These are phyloP conservation scores for Inonotus hispidus DNA, from an alignment of 1,284 basidiomycete genomes.

Conservation along the genomic window DNA sequence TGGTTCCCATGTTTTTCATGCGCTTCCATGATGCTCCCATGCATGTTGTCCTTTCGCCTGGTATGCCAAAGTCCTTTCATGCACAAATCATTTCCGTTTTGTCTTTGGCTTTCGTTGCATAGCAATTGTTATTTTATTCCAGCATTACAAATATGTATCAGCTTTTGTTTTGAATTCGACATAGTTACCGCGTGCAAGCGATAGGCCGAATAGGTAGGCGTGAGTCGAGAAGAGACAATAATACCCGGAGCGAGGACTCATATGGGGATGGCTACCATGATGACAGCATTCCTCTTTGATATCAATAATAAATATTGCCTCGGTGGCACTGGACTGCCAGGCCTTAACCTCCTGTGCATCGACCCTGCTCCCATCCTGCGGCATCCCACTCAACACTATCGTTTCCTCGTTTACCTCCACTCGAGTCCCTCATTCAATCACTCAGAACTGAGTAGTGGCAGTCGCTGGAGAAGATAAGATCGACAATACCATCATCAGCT, in stretches of 20 bases:
- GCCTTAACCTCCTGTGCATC: not conserved
- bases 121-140: not conserved
- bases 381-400: not conserved
- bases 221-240: not conserved
- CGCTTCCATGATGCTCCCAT: not conserved
- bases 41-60: not conserved
- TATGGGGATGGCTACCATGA: not conserved
- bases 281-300: not conserved
- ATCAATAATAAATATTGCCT: too few species aligned
- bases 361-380: not conserved
- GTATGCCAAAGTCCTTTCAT: not conserved
- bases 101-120: not conserved
- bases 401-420: not conserved
- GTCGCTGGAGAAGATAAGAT: not conserved
- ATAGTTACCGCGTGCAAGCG: constrained; percentile 3
- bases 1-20: not conserved
- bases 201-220: not conserved
- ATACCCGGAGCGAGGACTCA: not conserved
- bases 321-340: not conserved
- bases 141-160: not conserved
- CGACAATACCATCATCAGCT: not conserved
- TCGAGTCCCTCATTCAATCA: not conserved
- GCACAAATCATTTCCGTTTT: not conserved
- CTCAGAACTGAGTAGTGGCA: not conserved
- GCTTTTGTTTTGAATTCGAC: not conserved